Evolutionary conservation across 2,329 filamentous ascomycete genomes (phyloP).

Genomic region (Mollisia scopiformis): DNA sequence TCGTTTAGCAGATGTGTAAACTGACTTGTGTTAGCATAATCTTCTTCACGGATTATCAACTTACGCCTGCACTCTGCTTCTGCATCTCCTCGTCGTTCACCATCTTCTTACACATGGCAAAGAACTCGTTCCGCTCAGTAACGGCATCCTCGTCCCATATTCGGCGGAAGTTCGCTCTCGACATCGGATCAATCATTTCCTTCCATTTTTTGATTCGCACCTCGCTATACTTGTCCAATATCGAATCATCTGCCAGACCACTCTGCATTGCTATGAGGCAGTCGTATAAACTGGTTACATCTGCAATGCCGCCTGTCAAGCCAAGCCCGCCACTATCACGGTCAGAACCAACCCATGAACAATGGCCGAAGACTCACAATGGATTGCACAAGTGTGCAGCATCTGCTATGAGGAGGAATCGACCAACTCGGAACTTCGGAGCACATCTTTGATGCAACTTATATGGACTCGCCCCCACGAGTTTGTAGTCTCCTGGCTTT

Average conservation of each 20-base stretch:
- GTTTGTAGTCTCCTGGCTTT: conserved; percentile 58
- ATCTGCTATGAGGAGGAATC: conserved; percentile 50
- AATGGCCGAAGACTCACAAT: conserved; percentile 42
- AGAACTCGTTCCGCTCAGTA: conserved; percentile 41
- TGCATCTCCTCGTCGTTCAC: conserved; percentile 26
- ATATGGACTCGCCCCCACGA: conserved; percentile 55
- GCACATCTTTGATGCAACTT: conserved; percentile 52
- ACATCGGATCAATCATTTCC: conserved; percentile 44
- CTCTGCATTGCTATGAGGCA: conserved; percentile 50
- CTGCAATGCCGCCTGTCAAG: conserved; percentile 65
- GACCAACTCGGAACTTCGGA: conserved; percentile 47
- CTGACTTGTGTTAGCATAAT: conserved; percentile 1
- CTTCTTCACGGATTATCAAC: neutral
- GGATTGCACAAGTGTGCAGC: conserved; percentile 53
- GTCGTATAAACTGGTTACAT: conserved; percentile 63
- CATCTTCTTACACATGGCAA: conserved; percentile 38
- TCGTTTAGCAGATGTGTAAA: conserved; percentile 13
- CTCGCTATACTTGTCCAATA: conserved; percentile 44
- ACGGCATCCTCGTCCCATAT: conserved; percentile 37
- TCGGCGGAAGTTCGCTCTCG: conserved; percentile 44
- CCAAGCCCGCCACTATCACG: conserved; percentile 56
- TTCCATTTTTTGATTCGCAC: conserved; percentile 42
- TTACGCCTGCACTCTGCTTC: conserved; percentile 12
- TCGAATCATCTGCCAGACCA: conserved; percentile 38
- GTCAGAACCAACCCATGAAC: neutral